Evolutionary conservation across 345 rosid genomes (phyloP), one percentile per base, ranked within the genome.

Genomic region (Corchorus capsularis): DNA sequence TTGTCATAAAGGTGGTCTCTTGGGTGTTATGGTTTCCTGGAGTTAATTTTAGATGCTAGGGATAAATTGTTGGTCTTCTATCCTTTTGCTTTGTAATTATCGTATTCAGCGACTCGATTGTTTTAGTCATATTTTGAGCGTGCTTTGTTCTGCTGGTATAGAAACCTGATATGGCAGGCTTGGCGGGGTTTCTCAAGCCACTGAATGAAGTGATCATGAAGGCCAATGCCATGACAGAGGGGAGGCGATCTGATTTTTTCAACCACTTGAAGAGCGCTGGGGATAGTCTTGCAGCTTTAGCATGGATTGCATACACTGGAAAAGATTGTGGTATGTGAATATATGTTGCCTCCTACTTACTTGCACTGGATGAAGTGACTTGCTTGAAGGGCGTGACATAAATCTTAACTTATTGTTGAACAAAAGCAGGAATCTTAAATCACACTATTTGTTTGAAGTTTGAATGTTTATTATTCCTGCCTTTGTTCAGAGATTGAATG

Each of bases 301-400:
- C 90, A 2, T 94, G 97, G 98, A 87, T 96, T 89, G 95, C 99
- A 53, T 94, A 82, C 81, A 85, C 93, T 1, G 98, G 97, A 45
- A 96, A 96, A 81, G 96, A 90, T 72, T 96, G 99, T 75, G 98
- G 98, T 92, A 77, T 73, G 92, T 73, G 32, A 68, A 66, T 67
- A 63, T 43, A 43, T 66, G n/a, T 60, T 3, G 39, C 41, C 52
- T 39, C 41, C 64, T 66, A 64, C 49, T 74, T 61, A n/a, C 43
- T 34, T 12, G 17, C 12, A 49, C n/a, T 49, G 46, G 27, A 4
- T 46, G 16, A 73, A 47, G 34, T 52, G 73, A 35, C 46, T 69
- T 5, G 9, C 16, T 63, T 22, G n/a, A 45, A 5, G 47, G 46
- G 45, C 32, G 57, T 35, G n/a, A 37, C 66, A 20, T 59, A 20